Evolutionary conservation across 2,329 filamentous ascomycete genomes (phyloP).

Genomic region (Pseudogymnoascus verrucosus): DNA sequence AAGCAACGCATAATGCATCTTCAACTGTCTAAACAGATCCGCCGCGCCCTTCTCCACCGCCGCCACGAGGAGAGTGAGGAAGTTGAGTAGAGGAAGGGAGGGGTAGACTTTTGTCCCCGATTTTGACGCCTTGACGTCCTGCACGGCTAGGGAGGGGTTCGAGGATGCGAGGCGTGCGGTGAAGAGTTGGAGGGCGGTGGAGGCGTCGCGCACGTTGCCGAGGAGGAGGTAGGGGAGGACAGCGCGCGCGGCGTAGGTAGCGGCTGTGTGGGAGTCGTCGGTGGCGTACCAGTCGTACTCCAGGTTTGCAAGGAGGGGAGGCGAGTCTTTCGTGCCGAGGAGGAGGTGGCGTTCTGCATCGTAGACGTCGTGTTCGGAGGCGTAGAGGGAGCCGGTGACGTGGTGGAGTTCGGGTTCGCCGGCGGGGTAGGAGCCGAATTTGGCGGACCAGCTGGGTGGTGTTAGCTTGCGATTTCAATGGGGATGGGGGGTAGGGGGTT

Average conservation of each 20-base stretch:
- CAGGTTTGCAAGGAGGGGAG: slow-evolving; percentile 69
- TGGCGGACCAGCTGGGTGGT: slow-evolving; percentile 64
- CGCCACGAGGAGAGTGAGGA: slow-evolving; percentile 75
- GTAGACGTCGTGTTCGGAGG: slow-evolving; percentile 87
- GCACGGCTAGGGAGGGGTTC: slow-evolving; percentile 55
- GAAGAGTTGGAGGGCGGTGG: slow-evolving; percentile 72
- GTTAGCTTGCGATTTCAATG: slow-evolving; percentile 9
- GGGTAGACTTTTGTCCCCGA: slow-evolving; percentile 79
- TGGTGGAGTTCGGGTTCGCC: slow-evolving; percentile 94
- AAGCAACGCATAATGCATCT: slow-evolving; percentile 70
- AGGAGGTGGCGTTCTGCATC: slow-evolving; percentile 87
- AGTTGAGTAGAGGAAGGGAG: slow-evolving; percentile 88
- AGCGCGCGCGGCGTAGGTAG: slow-evolving; percentile 76
- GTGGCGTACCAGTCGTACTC: slow-evolving; percentile 93
- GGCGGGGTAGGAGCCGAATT: slow-evolving; percentile 76
- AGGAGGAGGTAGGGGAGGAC: slow-evolving; percentile 85
- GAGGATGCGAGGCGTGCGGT: slow-evolving; percentile 54
- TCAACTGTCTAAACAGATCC: slow-evolving; percentile 74
- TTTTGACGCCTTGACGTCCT: slow-evolving; percentile 54
- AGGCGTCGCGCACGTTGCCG: slow-evolving; percentile 85
- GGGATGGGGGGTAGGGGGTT: background rate
- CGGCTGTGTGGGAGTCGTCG: slow-evolving; percentile 80
- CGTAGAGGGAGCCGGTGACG: slow-evolving; percentile 77
- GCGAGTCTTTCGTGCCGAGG: slow-evolving; percentile 81
- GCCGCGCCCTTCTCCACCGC: slow-evolving; percentile 71